Evolutionary conservation across 805 yeast species (phyloP).

Genomic region (Yamadazyma akitaensis): DNA sequence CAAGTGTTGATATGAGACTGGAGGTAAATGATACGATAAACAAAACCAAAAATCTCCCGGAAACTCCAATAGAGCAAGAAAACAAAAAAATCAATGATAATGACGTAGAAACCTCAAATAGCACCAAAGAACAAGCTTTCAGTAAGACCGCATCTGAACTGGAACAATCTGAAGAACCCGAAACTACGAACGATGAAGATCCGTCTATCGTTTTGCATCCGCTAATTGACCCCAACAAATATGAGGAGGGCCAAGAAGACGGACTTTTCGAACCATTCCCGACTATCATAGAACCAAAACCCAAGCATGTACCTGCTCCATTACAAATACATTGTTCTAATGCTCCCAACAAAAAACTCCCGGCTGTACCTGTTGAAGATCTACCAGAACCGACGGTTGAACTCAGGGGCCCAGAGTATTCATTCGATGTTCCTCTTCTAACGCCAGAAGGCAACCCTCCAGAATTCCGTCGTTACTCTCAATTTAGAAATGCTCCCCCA

Average conservation of each 20-base stretch:
- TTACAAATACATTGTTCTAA: background rate
- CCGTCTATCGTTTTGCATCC: background rate
- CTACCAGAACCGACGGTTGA: background rate
- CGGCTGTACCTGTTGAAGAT: background rate
- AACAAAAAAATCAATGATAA: no score
- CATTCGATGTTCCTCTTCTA: background rate
- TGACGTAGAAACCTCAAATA: no score
- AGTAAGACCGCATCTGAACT: no score
- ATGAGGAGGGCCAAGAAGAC: background rate
- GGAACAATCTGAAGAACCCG: no score
- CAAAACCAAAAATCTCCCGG: no score
- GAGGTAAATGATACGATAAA: no score
- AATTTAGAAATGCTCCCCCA: background rate
- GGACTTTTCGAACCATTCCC: background rate
- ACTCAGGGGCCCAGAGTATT: background rate
- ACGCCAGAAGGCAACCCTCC: background rate
- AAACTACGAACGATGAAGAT: no score
- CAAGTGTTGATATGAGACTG: no score
- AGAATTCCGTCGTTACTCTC: background rate
- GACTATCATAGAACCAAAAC: background rate
- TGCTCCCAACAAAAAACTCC: background rate
- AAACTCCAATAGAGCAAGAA: no score
- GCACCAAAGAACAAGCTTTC: no score
- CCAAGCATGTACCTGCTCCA: background rate
- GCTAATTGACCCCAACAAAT: background rate